These are phyloP conservation scores for Epichloe typhina DNA, from an alignment of 2,329 filamentous ascomycete genomes.

Conservation along the genomic window DNA sequence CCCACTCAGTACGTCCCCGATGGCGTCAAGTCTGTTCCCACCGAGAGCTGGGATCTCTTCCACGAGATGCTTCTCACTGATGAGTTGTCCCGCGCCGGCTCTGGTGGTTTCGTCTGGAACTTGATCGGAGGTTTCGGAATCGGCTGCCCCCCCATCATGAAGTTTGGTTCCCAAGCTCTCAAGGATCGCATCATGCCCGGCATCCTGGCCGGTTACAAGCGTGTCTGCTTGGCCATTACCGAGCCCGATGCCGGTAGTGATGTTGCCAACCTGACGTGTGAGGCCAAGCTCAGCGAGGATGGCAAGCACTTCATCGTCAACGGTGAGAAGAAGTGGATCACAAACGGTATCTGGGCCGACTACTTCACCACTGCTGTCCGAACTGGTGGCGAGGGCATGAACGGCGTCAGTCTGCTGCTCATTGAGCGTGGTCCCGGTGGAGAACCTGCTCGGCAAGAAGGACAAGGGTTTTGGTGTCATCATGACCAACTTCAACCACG, in stretches of 20 bases:
- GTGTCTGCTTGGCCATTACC: constrained; percentile 94
- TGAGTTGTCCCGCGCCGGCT: constrained; percentile 78
- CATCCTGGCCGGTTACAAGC: constrained; percentile 84
- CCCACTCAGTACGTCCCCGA: constrained; percentile 57
- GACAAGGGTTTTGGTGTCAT: constrained; percentile 98
- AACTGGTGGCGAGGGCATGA: constrained; percentile 81
- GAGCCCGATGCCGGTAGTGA: constrained; percentile 92
- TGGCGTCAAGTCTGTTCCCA: constrained; percentile 60
- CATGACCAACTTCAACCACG: constrained; percentile 99
- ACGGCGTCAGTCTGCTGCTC: constrained; percentile 77
- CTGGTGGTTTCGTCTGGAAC: constrained; percentile 94
- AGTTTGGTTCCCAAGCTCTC: constrained; percentile 77
- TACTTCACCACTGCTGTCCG: constrained; percentile 97
- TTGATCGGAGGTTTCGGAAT: constrained; percentile 94
- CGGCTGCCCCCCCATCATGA: constrained; percentile 79
- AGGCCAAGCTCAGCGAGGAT: constrained; percentile 87
- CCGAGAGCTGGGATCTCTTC: constrained; percentile 95
- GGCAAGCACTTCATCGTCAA: constrained; percentile 99
- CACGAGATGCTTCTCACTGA: constrained; percentile 94
- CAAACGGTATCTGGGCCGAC: constrained; percentile 91
- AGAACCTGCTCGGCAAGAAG: constrained; percentile 94
- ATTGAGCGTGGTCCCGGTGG: constrained; percentile 91
- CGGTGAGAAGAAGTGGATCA: constrained; percentile 99
- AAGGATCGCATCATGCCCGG: constrained; percentile 80
- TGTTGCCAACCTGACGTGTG: constrained; percentile 88